These are phyloP conservation scores for Candida oleophila DNA, from an alignment of 805 yeast genomes.

Conservation along the genomic window DNA sequence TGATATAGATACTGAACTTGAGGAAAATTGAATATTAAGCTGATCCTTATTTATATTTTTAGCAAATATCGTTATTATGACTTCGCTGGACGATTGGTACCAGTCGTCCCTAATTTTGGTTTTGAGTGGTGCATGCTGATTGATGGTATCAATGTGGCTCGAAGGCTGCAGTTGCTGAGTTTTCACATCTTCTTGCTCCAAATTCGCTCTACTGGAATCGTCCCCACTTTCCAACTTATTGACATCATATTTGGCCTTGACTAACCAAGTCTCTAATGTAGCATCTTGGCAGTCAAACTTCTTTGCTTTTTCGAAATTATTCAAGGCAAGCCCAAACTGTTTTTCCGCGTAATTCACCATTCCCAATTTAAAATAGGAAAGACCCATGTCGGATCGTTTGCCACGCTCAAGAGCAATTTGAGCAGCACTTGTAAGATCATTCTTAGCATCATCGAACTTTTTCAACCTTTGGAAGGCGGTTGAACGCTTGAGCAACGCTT, in stretches of 20 bases:
- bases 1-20: conserved; percentile 36
- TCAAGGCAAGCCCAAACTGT: conserved; percentile 39
- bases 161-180: conserved; percentile 10
- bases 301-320: conserved; percentile 41
- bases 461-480: conserved; percentile 47
- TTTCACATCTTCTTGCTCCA: neutral
- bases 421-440: conserved; percentile 46
- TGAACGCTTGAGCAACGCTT: conserved; percentile 49
- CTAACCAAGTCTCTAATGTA: conserved; percentile 48
- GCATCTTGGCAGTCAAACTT: conserved; percentile 43
- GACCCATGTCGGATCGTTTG: conserved; percentile 45
- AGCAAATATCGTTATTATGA: conserved; percentile 71
- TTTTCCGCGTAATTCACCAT: conserved; percentile 45
- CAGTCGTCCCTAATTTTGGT: conserved; percentile 40
- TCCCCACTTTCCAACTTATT: conserved; percentile 20
- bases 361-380: conserved; percentile 49
- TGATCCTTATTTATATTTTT: conserved; percentile 57
- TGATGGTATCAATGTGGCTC: conserved; percentile 31
- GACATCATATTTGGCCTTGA: conserved; percentile 33
- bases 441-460: conserved; percentile 48
- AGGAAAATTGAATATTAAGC: conserved; percentile 38
- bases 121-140: conserved; percentile 39
- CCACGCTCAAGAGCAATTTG: conserved; percentile 46
- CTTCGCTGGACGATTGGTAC: conserved; percentile 60
- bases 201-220: conserved; percentile 10